Evolutionary conservation across 306 rosid species (phyloP).

Genomic region (Heteromeles arbutifolia): DNA sequence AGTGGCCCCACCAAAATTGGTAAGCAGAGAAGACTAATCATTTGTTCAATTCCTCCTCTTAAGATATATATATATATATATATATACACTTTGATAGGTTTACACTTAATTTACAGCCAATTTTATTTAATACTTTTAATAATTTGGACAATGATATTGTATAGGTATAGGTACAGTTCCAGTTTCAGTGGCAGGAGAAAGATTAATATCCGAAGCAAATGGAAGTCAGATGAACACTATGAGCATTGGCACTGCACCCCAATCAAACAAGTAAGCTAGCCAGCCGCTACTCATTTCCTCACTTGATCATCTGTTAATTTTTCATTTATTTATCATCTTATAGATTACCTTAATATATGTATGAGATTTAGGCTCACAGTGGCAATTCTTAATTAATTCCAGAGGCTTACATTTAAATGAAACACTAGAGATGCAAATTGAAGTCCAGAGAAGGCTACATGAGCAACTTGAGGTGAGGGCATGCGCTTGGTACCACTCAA

Average conservation of each 20-base stretch:
- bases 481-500: background rate
- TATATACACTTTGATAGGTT: background rate
- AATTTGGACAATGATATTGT: background rate
- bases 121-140: too few species aligned
- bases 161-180: constrained; percentile 24
- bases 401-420: constrained; percentile 66
- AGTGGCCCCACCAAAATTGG: constrained; percentile 49
- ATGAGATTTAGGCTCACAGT: constrained; percentile 19
- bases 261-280: constrained; percentile 59
- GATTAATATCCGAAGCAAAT: constrained; percentile 42
- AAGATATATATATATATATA: background rate
- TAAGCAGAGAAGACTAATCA: constrained; percentile 13
- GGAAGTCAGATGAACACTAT: constrained; percentile 49
- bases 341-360: background rate
- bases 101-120: too few species aligned
- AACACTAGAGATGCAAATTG: constrained; percentile 77
- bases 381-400: constrained; percentile 8
- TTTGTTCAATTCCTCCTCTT: background rate
- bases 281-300: background rate
- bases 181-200: constrained; percentile 28
- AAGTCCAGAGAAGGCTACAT: constrained; percentile 80
- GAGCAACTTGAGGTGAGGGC: constrained; percentile 74
- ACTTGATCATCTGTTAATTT: background rate
- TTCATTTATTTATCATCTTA: background rate
- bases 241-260: constrained; percentile 36